These are phyloP conservation scores for Starmerella stellata DNA, from an alignment of 805 yeast genomes.

Conservation along the genomic window DNA sequence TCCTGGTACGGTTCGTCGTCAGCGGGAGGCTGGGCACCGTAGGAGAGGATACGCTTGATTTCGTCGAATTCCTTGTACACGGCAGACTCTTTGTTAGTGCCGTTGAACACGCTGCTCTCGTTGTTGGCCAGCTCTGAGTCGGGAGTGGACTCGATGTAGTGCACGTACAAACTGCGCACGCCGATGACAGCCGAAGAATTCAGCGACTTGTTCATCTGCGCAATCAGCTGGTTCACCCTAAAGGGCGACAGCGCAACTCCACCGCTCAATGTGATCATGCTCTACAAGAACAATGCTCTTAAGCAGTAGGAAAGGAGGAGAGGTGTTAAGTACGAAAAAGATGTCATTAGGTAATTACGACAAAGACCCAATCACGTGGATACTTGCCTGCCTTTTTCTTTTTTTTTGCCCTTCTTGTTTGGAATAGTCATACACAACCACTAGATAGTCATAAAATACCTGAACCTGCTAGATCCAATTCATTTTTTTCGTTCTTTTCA, in stretches of 20 bases:
- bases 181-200: conserved; percentile 48
- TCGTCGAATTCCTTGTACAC: background rate
- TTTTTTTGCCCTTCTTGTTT: no score
- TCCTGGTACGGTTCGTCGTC: background rate
- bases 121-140: background rate
- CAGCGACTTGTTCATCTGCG: conserved; percentile 55
- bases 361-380: background rate
- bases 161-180: conserved; percentile 59
- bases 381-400: background rate
- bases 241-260: conserved; percentile 79
- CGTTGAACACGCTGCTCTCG: no score
- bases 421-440: no score
- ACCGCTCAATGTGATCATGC: conserved; percentile 30
- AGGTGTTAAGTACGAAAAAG: background rate
- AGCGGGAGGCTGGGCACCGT: background rate
- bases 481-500: no score
- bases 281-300: no score
- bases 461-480: no score
- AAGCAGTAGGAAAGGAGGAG: background rate
- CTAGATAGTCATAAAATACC: no score
- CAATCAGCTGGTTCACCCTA: conserved; percentile 54
- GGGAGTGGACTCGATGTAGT: conserved; percentile 46
- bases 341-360: background rate
- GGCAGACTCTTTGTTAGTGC: no score
- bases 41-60: background rate